Evolutionary conservation across 2,329 filamentous ascomycete species (phyloP).

Genomic region (Bipolaris cookei): DNA sequence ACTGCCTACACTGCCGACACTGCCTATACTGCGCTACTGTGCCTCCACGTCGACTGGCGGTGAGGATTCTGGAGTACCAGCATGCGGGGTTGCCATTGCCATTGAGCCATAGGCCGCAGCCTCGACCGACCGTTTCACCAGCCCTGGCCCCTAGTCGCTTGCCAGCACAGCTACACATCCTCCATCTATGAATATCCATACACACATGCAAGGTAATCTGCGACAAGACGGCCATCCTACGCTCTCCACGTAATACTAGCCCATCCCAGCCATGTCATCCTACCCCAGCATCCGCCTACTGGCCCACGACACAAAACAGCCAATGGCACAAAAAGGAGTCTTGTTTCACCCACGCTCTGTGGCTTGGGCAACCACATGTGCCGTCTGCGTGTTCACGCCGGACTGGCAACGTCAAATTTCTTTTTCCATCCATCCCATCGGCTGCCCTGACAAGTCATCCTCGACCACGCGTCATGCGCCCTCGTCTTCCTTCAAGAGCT

Average conservation of each 20-base stretch:
- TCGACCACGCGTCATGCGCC: constrained; percentile 6
- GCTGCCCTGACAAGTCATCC: constrained; percentile 10
- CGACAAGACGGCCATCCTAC: background rate
- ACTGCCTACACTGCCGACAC: background rate
- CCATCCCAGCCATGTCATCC: constrained; percentile 4
- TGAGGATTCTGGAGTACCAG: constrained; percentile 12
- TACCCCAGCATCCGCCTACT: constrained; percentile 1
- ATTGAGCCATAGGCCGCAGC: no score
- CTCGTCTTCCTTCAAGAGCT: constrained; percentile 53
- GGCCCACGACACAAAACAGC: constrained; percentile 15
- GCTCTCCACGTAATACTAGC: background rate
- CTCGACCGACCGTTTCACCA: constrained; percentile 10
- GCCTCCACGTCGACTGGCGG: constrained; percentile 13
- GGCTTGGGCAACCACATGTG: constrained; percentile 11
- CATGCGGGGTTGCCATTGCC: constrained; percentile 1
- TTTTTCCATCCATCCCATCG: constrained; percentile 8
- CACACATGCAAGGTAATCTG: background rate
- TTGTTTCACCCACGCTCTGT: constrained; percentile 5
- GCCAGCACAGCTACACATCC: background rate
- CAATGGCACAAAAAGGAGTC: constrained; percentile 30
- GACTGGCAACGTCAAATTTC: constrained; percentile 11
- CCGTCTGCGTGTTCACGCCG: constrained; percentile 1
- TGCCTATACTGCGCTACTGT: background rate
- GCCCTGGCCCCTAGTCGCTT: background rate
- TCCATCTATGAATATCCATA: background rate